Percentiles rank a stretch among this genome's conserved stretches.
These are phyloP conservation scores for Begonia fuchsioides DNA, from an alignment of 306 rosid species.

Conservation along the genomic window DNA sequence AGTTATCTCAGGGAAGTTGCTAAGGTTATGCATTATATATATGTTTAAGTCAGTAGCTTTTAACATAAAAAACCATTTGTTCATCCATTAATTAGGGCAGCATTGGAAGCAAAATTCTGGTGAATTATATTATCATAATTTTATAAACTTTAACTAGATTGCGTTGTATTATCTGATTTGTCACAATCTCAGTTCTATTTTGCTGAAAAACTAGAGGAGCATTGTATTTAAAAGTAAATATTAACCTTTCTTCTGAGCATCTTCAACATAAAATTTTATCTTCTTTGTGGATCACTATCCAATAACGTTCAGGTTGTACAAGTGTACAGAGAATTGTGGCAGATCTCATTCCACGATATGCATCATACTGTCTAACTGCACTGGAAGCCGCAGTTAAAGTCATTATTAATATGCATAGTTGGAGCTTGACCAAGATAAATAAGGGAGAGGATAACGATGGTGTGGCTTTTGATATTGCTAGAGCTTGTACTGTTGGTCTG, in stretches of 20 bases:
- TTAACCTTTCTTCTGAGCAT: background rate
- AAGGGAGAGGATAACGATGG: constrained; percentile 54
- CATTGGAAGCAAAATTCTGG: no score
- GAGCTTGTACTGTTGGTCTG: constrained; percentile 54
- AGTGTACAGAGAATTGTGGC: constrained; percentile 84
- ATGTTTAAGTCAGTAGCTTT: no score
- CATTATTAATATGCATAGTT: constrained; percentile 59
- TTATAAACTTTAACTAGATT: background rate
- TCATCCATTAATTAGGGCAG: no score
- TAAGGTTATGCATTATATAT: no score
- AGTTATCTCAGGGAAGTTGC: no score
- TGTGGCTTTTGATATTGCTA: constrained; percentile 71
- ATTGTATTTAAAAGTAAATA: background rate
- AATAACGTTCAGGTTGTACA: constrained; percentile 49
- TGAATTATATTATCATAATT: no score
- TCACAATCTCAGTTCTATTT: no score
- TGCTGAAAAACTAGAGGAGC: no score
- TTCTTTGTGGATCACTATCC: constrained; percentile 9
- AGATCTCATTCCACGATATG: constrained; percentile 77
- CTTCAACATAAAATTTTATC: background rate
- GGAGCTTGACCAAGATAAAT: constrained; percentile 39
- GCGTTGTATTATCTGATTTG: background rate
- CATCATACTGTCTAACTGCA: constrained; percentile 72
- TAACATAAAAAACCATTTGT: no score
- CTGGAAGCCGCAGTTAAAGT: constrained; percentile 78